Conservation (phyloP, 345 rosid genomes). For the Acer negundo region DNA sequence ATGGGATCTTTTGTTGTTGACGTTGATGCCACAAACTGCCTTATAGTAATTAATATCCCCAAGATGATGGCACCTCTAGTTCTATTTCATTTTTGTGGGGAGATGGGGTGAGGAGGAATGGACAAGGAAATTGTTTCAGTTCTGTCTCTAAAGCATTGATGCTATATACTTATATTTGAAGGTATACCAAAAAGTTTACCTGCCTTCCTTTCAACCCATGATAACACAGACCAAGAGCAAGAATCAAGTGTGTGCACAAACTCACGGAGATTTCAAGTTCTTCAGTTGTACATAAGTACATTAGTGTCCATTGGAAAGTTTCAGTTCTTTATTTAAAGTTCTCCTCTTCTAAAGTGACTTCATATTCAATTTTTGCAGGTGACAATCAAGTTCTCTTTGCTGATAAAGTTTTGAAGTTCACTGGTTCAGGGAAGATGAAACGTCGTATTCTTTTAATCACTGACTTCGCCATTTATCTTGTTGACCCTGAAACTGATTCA, state of each 20-base stretch:
- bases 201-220: not conserved
- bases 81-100: not conserved
- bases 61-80: not conserved
- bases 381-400: conserved; percentile 76
- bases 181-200: not conserved
- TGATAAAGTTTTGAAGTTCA: conserved; percentile 89
- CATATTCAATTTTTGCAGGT: conserved; percentile 40
- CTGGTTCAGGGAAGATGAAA: conserved; percentile 86
- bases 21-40: not conserved
- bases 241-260: not conserved
- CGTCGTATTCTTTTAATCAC: conserved; percentile 70
- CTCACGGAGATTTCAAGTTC: not conserved
- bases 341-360: not conserved
- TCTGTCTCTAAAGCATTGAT: not conserved
- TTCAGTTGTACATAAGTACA: not conserved
- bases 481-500: conserved; percentile 76
- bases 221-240: not conserved
- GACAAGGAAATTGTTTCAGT: not conserved
- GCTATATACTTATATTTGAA: not conserved
- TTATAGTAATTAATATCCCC: not conserved
- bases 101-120: not conserved
- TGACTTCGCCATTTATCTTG: conserved; percentile 74
- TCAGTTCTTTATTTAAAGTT: not conserved
- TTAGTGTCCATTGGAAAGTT: not conserved
- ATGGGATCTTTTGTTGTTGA: not conserved